Evolutionary conservation across 345 rosid species (phyloP), one percentile per base, ranked within the genome.

Genomic region (rapeseed (Brassica napus)): DNA sequence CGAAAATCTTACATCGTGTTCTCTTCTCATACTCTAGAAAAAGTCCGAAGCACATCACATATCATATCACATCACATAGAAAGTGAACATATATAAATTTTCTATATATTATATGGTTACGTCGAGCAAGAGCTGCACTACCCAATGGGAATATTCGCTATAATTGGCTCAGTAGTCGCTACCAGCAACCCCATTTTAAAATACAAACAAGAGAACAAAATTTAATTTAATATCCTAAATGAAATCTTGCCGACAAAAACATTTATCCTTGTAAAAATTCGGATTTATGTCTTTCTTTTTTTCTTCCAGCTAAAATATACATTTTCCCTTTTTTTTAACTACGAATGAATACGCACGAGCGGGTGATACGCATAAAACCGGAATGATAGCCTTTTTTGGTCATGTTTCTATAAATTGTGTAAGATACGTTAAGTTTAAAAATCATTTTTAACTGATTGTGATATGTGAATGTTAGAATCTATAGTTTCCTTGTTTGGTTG

Each of bases 61-160:
- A 24, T 57, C 54, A 26, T 44, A 24, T 57, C 57, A 61, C 72
- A 52, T 65, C 68, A 55, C 28, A 66, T 0, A 67, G 64, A 73
- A 42, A 79, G 55, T 67, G 69, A 4, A 60, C 52, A 64, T 71
- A 35, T 54, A n/a, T 35, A 24, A 34, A 34, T 5, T 23, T 6
- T 8, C 8, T 9, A 8, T 30, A 39, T 69, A 28, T 44, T 32
- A 42, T 58, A 67, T 73, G 37, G 37, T 42, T 18, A 66, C 77
- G 77, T 72, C 73, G 82, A 73, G 42, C 73, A 59, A 69, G 74
- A 79, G 66, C 35, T 68, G 82, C 74, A 79, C 65, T 68, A 79
- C 66, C 65, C 79, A 63, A 80, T 64, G 75, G 67, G 79, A 80
- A 80, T 80, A 80, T 80, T 80, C 83, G 32, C 23, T 47, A 9